Base-by-base conservation (phyloP, 495 filamentous ascomycete species). In the Daldinia childiae region DNA sequence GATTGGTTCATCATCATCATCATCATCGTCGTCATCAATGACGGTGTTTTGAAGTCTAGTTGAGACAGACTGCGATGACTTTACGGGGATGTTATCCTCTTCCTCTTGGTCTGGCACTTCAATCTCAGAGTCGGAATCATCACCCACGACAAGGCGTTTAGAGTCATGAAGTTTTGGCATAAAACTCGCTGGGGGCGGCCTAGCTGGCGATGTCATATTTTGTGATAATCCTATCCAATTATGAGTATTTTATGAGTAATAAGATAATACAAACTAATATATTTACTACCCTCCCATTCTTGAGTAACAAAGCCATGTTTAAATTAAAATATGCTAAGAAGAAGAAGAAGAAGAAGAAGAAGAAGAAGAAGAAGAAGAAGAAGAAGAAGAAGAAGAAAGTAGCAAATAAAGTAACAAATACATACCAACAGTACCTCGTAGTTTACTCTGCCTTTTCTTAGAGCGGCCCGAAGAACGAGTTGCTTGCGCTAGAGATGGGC, bases 1-100 rank as follows among this genome's bases (percentile, higher is more conserved):
- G n/a, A 66, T 55, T 12, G 55, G 62, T 15, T 51, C 59, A 12
- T 65, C 55, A 54, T 34, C 56, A 0, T 71, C 43, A 17, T 66
- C 56, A 1, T 69, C 62, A 45, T 73, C 58, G 3, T 77, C 70
- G 4, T 58, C 61, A 8, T 60, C 30, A 15, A 76, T 61, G 8
- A 69, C 54, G 17, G 70, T 57, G n/a, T 55, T 64, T 14, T 30
- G 63, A 1, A 75, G 64, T 15, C 59, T 75, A 19, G 72, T 66
- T 30, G 75, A 73, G 39, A 77, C 67, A 19, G 75, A 75, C 45
- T 77, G 75, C 1, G 73, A 76, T 15, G 75, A 76, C 34, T 45
- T 64, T 1, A 27, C 26, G 51, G 52, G 43, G 19, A 48, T 30
- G 1, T 58, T 62, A 8, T 64, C 43, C 15, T 67, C 58, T 24